Evolutionary conservation across 1,284 basidiomycete genomes (phyloP).

Genomic region (Earliella scabrosa): DNA sequence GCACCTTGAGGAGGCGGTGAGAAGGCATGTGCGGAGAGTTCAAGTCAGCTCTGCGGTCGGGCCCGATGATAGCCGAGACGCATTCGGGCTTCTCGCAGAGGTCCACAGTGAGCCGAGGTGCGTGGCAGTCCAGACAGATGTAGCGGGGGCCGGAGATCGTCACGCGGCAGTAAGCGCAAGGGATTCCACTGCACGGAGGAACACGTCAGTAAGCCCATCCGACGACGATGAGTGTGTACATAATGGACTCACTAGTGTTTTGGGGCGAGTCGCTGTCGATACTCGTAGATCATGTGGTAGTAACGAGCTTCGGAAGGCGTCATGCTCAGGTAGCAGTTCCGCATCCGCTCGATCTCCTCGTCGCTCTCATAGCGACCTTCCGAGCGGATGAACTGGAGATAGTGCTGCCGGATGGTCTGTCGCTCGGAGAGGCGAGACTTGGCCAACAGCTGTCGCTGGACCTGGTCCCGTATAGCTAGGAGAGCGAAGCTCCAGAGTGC

Average conservation of each 20-base stretch:
- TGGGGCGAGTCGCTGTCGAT: conserved; percentile 20
- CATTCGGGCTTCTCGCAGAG: conserved; percentile 29
- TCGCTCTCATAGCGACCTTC: neutral
- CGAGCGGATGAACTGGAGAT: conserved; percentile 11
- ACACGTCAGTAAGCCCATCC: neutral
- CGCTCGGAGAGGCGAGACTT: conserved; percentile 3
- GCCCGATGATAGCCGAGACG: conserved; percentile 12
- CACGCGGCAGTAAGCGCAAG: conserved; percentile 27
- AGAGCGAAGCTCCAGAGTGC: conserved; percentile 18
- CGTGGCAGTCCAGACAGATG: conserved; percentile 32
- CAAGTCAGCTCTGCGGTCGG: conserved; percentile 18
- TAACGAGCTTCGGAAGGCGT: conserved; percentile 15
- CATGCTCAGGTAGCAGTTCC: conserved; percentile 15
- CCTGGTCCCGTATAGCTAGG: neutral
- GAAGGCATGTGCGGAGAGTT: conserved; percentile 18
- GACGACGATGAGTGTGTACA: too few relatives aligned
- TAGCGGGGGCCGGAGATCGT: conserved; percentile 27
- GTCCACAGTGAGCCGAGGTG: conserved; percentile 24
- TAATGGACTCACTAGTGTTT: conserved; percentile 28
- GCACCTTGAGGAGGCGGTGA: conserved; percentile 23
- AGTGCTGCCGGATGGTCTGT: conserved; percentile 9
- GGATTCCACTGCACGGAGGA: conserved; percentile 22
- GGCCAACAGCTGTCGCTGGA: conserved; percentile 3
- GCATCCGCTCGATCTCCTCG: conserved; percentile 1
- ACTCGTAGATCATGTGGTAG: conserved; percentile 19